Evolutionary conservation across 495 filamentous ascomycete genomes (phyloP).

Genomic region (Penicillium crystallinum): DNA sequence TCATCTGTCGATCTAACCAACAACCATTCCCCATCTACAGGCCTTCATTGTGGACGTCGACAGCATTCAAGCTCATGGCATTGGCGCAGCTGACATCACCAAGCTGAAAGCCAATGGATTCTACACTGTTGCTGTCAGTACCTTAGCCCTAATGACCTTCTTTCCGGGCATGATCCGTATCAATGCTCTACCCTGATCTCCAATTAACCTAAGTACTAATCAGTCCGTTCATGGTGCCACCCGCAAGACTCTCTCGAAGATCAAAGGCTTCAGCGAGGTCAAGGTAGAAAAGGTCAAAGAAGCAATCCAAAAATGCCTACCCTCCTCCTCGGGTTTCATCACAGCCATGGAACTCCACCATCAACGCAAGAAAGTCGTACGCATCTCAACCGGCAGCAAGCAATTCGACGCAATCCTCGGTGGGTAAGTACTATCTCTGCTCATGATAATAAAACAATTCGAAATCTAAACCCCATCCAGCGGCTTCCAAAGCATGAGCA

Average conservation of each 20-base stretch:
- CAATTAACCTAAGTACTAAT: background rate
- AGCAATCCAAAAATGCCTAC: slow-evolving; percentile 65
- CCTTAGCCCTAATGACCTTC: background rate
- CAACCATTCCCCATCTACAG: slow-evolving; percentile 13
- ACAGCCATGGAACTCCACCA: slow-evolving; percentile 69
- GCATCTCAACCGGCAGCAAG: slow-evolving; percentile 71
- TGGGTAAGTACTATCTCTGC: slow-evolving; percentile 44
- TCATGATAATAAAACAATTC: too few relatives aligned
- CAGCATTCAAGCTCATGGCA: slow-evolving; percentile 66
- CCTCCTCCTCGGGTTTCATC: slow-evolving; percentile 63
- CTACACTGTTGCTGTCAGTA: slow-evolving; percentile 61
- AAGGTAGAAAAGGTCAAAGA: slow-evolving; percentile 83
- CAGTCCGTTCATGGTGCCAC: slow-evolving; percentile 65
- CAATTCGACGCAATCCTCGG: slow-evolving; percentile 68
- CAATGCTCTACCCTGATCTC: background rate
- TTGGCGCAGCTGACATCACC: slow-evolving; percentile 67
- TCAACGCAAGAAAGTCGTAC: slow-evolving; percentile 61
- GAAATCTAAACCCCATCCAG: slow-evolving; percentile 29
- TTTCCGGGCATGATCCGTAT: background rate
- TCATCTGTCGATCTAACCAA: background rate
- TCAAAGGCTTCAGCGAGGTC: slow-evolving; percentile 75
- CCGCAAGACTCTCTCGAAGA: slow-evolving; percentile 61
- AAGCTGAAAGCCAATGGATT: slow-evolving; percentile 68
- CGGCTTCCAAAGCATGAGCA: slow-evolving; percentile 76
- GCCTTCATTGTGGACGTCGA: slow-evolving; percentile 71